Conservation (phyloP, 148 eudicot genomes). For the Vaccinium corymbosum region DNA sequence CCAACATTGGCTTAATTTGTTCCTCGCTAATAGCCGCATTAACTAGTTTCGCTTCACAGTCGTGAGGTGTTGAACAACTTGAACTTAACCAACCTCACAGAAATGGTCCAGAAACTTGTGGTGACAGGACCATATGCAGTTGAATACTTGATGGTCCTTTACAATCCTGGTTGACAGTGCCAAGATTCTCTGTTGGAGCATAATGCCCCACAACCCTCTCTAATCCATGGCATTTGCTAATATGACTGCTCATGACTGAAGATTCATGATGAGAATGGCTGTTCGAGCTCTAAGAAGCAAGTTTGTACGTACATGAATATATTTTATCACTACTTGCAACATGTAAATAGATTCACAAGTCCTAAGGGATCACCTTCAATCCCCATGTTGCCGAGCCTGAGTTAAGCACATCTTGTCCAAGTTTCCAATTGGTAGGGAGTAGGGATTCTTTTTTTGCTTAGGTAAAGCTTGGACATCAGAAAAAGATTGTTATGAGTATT, state of each 20-base stretch:
- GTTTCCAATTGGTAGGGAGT: not conserved
- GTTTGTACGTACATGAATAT: not conserved
- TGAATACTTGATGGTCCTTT: not conserved
- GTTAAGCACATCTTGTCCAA: not conserved
- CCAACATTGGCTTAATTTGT: not conserved
- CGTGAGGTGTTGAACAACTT: not conserved
- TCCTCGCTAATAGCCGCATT: not conserved
- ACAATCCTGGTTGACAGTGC: not conserved
- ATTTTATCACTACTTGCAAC: not conserved
- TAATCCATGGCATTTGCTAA: not conserved
- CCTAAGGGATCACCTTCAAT: not conserved
- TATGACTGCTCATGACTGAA: not conserved
- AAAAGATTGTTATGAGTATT: conserved; percentile 14
- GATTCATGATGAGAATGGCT: too few relatives aligned
- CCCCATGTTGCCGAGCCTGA: not conserved
- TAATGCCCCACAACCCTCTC: not conserved
- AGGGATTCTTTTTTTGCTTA: not conserved
- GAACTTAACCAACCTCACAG: not conserved
- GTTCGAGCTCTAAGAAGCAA: too few relatives aligned
- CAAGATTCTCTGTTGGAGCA: not conserved
- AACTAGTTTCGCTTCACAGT: not conserved
- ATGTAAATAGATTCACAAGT: not conserved
- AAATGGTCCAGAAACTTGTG: not conserved
- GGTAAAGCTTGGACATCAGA: not conserved
- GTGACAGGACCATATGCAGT: not conserved